phyloP scores from a whole-genome alignment of 108 stramenopile species.

The Nitzschia sp. region DNA sequence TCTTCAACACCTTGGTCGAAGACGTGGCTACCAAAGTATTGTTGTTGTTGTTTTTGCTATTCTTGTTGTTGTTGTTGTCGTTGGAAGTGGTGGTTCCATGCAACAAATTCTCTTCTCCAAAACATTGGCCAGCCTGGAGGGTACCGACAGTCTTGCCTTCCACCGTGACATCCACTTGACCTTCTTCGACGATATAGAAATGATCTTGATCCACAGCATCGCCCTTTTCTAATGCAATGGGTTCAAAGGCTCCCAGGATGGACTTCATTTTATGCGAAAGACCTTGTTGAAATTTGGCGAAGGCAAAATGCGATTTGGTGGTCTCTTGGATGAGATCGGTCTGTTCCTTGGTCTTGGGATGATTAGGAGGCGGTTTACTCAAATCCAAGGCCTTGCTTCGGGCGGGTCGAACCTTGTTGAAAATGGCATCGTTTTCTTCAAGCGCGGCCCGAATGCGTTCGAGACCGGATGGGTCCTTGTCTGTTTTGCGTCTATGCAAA shows the following conservation, averaged over 20 bases:
- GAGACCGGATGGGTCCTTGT: background rate
- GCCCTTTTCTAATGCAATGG: constrained; percentile 23
- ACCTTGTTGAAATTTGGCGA: constrained; percentile 39
- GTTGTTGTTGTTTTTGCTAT: constrained; percentile 23
- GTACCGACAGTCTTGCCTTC: constrained; percentile 47
- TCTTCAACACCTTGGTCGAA: constrained; percentile 14
- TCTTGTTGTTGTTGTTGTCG: constrained; percentile 43
- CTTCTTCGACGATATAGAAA: constrained; percentile 77
- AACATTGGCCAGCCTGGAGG: constrained; percentile 44
- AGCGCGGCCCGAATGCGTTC: background rate
- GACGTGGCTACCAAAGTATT: background rate
- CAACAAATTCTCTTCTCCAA: constrained; percentile 40
- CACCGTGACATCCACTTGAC: constrained; percentile 42
- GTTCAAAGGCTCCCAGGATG: constrained; percentile 58
- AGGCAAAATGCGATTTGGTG: constrained; percentile 61
- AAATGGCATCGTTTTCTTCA: background rate
- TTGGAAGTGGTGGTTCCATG: constrained; percentile 3
- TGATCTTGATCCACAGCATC: constrained; percentile 66
- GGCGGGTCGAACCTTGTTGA: constrained; percentile 1
- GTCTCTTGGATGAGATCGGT: constrained; percentile 43
- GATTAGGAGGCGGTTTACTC: background rate
- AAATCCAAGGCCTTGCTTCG: background rate
- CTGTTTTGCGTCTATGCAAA: background rate
- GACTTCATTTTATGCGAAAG: constrained; percentile 40
- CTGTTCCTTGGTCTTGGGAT: constrained; percentile 44